These are phyloP conservation scores for Alternaria triticina DNA, from an alignment of 2,329 filamentous ascomycete genomes.

Conservation along the genomic window DNA sequence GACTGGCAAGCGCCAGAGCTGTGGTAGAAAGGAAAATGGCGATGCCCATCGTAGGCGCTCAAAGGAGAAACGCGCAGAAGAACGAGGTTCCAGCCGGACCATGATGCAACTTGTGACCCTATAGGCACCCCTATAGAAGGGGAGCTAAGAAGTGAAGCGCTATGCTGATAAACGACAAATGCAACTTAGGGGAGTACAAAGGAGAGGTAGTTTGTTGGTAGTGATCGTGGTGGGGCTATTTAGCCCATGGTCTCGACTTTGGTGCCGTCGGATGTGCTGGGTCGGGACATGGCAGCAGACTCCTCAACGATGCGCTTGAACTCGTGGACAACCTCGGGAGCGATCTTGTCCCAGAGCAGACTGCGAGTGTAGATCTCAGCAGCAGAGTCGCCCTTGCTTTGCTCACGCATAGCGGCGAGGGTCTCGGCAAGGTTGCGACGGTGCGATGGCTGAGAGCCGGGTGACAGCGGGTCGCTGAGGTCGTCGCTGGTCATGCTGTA, in stretches of 20 bases:
- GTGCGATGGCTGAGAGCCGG: constrained; percentile 57
- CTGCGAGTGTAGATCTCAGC: constrained; percentile 93
- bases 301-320: constrained; percentile 92
- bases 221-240: constrained; percentile 11
- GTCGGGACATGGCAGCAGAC: constrained; percentile 56
- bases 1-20: constrained; percentile 26
- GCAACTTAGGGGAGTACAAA: constrained; percentile 35
- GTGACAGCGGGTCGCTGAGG: constrained; percentile 45
- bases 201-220: constrained; percentile 22
- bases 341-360: constrained; percentile 92
- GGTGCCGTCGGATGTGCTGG: constrained; percentile 42
- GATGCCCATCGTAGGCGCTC: constrained; percentile 26
- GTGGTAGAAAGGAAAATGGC: constrained; percentile 31
- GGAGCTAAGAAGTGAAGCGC: constrained; percentile 39
- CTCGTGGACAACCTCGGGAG: constrained; percentile 86
- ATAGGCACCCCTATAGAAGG: constrained; percentile 23
- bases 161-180: constrained; percentile 41
- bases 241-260: constrained; percentile 40
- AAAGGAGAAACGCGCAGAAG: constrained; percentile 19
- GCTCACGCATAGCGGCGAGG: constrained; percentile 76
- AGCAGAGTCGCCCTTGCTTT: constrained; percentile 71
- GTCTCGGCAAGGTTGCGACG: constrained; percentile 81
- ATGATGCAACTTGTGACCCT: constrained; percentile 45
- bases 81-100: constrained; percentile 36
- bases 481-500: constrained; percentile 59